Evolutionary conservation across 2,329 filamentous ascomycete genomes (phyloP), one percentile per base, ranked within the genome.

Genomic region (Calycina marina): DNA sequence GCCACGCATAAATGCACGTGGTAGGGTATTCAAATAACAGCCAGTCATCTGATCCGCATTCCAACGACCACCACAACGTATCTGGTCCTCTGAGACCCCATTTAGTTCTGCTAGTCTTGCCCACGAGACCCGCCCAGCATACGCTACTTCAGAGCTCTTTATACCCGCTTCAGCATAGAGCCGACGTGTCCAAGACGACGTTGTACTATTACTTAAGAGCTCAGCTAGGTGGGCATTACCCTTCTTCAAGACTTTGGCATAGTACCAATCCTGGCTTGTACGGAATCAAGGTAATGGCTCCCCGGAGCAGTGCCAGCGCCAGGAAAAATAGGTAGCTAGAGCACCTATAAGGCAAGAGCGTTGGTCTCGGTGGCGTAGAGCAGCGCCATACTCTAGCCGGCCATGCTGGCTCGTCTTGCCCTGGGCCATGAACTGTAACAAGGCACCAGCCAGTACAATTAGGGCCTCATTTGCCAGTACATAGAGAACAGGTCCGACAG

Each of bases 251-350:
- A 33, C 13, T 17, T 33, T 33, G 31, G 28, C 28, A 27, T 28
- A 13, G 14, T 33, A 33, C 31, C 15, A 33, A 16, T 33, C 31
- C 14, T 28, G 25, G 31, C 31, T 32, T 18, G n/a, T 25, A 15
- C 20, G 30, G 18, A 32, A 26, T 18, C 14, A 14, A 10, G 18
- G 30, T 14, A 32, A 25, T 4, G 20, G 13, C 20, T 32, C 30
- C 28, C 25, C 25, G 9, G 25, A 13, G 6, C 12, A 27, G 9
- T 27, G 25, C 25, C 25, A 27, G 25, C 25, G 25, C 25, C 25
- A 27, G 25, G 14, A 27, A 6, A 27, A 27, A 13, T 27, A 27
- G 6, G 25, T 13, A 6, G 25, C 25, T 13, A 27, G 12, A 13
- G 25, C 25, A 13, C 25, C 25, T 6, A 27, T 13, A 13, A 27